Percentiles rank a stretch among this genome's conserved stretches.
Conservation (phyloP, 345 rosid species). For the Brassica rapa region DNA sequence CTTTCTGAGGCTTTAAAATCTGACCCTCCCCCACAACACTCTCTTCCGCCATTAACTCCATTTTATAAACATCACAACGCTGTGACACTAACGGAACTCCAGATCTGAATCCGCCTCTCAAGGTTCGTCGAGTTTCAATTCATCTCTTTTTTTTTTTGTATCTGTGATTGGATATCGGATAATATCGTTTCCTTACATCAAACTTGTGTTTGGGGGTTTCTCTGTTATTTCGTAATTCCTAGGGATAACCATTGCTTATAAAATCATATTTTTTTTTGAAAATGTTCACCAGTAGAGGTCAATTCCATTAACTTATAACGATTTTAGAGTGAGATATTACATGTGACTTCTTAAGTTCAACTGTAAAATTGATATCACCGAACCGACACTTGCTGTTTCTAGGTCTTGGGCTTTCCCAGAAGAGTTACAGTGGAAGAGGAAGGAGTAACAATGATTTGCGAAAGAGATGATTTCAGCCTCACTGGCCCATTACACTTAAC, state of each 20-base stretch:
- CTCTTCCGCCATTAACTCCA: constrained; percentile 10
- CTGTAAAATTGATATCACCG: not conserved
- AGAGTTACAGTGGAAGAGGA: constrained; percentile 10
- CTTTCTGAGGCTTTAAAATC: constrained; percentile 6
- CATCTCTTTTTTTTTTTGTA: not conserved
- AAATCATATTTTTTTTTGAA: not conserved
- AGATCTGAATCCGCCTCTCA: constrained; percentile 29
- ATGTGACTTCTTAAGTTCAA: not conserved
- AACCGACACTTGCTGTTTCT: not conserved
- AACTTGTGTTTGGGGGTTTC: not conserved
- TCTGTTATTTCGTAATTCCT: not conserved
- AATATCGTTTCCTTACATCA: not conserved
- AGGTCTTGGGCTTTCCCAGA: not conserved
- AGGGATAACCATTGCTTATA: constrained; percentile 1
- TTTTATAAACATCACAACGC: constrained; percentile 6
- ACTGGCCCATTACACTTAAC: constrained; percentile 73
- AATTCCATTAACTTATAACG: not conserved
- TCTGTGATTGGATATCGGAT: not conserved
- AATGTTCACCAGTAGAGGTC: not conserved
- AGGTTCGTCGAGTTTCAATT: constrained; percentile 10
- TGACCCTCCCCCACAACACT: not conserved
- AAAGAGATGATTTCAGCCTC: constrained; percentile 66
- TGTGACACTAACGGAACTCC: constrained; percentile 4
- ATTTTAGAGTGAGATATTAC: not conserved
- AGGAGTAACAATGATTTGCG: constrained; percentile 51